Evolutionary conservation across 441 rosid genomes (phyloP), one percentile per base, ranked within the genome.

Genomic region (Metrosideros polymorpha): DNA sequence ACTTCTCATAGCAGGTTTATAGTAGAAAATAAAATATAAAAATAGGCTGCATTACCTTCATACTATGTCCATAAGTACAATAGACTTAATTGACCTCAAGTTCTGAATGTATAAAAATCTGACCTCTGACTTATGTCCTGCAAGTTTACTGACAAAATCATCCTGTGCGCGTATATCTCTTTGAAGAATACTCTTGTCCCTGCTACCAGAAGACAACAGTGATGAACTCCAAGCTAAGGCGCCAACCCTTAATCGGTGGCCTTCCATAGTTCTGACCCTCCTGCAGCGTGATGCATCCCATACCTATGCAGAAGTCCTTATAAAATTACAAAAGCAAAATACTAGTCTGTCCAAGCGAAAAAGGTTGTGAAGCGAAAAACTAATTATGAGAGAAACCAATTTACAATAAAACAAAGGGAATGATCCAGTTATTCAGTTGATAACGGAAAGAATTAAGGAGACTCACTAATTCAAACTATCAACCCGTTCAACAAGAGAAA

Each of bases 51-150:
- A 50, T 83, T 17, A 32, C 52, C 84, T n/a, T 27, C 43, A 32
- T 12, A 35, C 39, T 51, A 55, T 22, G 29, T 6, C 59, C 45
- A 51, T 52, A 49, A 82, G 27, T 18, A 82, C 27, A 22, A 39
- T 39, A 71, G 47, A 71, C 25, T 71, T 39, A 22, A 39, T 71
- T 10, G 47, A 71, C 15, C 79, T 22, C 47, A 39, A 71, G 47
- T 71, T 71, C n/a, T 22, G 79, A 71, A 71, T 71, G 30, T 24
- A 55, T 49, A 29, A 86, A 71, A 90, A 54, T 75, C 92, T 51
- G 54, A 94, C 98, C 95, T 96, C 99, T 52, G 99, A 96, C 88
- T 94, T 96, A 90, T 96, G 99, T 82, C 99, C 98, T 82, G 98
- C 88, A 42, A 96, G 93, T 91, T 94, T 97, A 92, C 97, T 94